Percentiles rank a stretch among this genome's conserved stretches.
phyloP scores from a whole-genome alignment of 2,329 filamentous ascomycete species.

The Aspergillus uvarum region DNA sequence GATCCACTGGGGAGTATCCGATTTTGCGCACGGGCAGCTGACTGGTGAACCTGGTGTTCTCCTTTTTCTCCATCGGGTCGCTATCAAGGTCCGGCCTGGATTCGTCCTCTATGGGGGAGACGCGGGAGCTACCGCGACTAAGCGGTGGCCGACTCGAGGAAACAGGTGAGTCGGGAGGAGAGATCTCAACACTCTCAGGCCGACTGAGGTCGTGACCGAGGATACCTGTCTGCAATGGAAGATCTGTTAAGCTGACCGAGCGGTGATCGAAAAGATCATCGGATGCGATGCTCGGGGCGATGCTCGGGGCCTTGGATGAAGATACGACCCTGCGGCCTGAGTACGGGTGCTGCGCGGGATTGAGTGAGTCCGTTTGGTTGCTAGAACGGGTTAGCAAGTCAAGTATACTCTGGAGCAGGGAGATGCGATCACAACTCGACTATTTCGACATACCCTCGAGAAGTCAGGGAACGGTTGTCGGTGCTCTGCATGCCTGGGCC shows the following conservation, averaged over 20 bases:
- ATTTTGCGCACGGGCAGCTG: slow-evolving; percentile 28
- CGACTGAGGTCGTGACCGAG: background rate
- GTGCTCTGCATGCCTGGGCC: slow-evolving; percentile 28
- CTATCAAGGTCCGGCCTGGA: slow-evolving; percentile 13
- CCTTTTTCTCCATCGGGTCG: slow-evolving; percentile 16
- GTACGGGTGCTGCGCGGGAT: slow-evolving; percentile 20
- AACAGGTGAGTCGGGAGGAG: slow-evolving; percentile 47
- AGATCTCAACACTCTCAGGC: slow-evolving; percentile 43
- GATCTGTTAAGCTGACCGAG: slow-evolving; percentile 19
- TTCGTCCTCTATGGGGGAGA: slow-evolving; percentile 44
- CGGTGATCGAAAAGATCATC: slow-evolving; percentile 17
- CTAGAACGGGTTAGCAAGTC: slow-evolving; percentile 18
- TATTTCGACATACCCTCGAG: slow-evolving; percentile 38
- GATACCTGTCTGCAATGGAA: slow-evolving; percentile 3
- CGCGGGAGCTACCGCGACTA: slow-evolving; percentile 31
- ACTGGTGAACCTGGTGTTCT: slow-evolving; percentile 25
- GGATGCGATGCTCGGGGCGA: slow-evolving; percentile 48
- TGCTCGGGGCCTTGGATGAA: slow-evolving; percentile 59
- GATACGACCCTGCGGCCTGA: slow-evolving; percentile 51
- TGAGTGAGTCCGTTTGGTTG: slow-evolving; percentile 15
- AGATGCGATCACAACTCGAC: slow-evolving; percentile 1
- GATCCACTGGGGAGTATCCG: slow-evolving; percentile 16
- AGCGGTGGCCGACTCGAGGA: slow-evolving; percentile 19
- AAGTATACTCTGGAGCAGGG: background rate
- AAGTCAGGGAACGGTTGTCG: slow-evolving; percentile 27